Conservation (phyloP, 164 flowering plant species). For the Piper betle region DNA sequence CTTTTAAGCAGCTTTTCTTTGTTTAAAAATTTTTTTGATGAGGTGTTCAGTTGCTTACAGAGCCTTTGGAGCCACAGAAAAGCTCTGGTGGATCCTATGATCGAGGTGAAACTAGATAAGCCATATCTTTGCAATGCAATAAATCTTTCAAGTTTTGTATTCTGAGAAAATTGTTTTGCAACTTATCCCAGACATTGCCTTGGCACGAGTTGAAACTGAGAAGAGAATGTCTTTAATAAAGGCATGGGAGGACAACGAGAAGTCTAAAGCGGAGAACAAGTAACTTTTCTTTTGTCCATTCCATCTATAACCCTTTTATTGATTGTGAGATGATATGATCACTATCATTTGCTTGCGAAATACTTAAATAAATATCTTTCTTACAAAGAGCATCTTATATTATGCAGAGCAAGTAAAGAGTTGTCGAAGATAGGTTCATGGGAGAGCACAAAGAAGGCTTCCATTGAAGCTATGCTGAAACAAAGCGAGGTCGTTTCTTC, state of each 20-base stretch:
- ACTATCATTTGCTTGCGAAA: neutral
- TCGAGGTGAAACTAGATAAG: constrained; percentile 33
- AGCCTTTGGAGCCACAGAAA: constrained; percentile 32
- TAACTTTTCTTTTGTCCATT: constrained; percentile 9
- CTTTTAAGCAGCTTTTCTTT: neutral
- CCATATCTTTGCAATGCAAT: neutral
- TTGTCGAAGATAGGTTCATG: constrained; percentile 41
- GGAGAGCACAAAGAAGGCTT: constrained; percentile 69
- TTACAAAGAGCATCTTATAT: too few species aligned
- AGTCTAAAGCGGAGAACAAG: constrained; percentile 79
- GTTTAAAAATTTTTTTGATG: neutral
- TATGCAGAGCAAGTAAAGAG: constrained; percentile 56
- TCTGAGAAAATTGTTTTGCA: neutral
- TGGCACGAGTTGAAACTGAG: constrained; percentile 55
- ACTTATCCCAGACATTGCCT: constrained; percentile 48
- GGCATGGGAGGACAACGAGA: constrained; percentile 96
- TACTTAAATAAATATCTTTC: neutral
- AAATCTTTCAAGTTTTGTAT: neutral
- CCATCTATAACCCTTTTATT: neutral
- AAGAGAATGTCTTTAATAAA: constrained; percentile 62
- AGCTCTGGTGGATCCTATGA: constrained; percentile 42
- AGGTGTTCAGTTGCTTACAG: constrained; percentile 18
- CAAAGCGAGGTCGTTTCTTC: constrained; percentile 43
- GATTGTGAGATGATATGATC: neutral
- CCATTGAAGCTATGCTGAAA: constrained; percentile 50